Evolutionary conservation across 371 early-diverging fungal species (phyloP).

Genomic region (Umbelopsis sp.): DNA sequence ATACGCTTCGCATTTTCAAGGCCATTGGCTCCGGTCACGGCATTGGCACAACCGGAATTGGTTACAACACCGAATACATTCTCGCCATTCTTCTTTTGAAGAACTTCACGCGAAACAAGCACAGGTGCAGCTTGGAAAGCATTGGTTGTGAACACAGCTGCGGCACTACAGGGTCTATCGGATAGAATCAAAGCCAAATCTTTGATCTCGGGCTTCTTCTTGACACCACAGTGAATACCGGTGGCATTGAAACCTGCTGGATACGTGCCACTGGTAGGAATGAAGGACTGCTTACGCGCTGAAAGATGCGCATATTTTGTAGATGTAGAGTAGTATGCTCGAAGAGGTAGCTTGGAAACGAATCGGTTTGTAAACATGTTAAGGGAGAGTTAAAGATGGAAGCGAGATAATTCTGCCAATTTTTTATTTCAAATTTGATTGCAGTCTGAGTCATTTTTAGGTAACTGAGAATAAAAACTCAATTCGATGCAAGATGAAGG

Average conservation of each 20-base stretch:
- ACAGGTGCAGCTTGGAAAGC: slow-evolving; percentile 94
- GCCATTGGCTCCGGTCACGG: slow-evolving; percentile 91
- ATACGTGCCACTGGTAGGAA: slow-evolving; percentile 60
- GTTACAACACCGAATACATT: slow-evolving; percentile 73
- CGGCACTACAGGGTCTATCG: slow-evolving; percentile 73
- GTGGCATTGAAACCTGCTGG: slow-evolving; percentile 86
- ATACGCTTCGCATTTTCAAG: slow-evolving; percentile 78
- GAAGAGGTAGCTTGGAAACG: not conserved
- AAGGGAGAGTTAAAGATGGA: not conserved
- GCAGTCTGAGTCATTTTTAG: slow-evolving; percentile 5
- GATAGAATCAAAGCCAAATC: slow-evolving; percentile 88
- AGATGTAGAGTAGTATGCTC: slow-evolving; percentile 20
- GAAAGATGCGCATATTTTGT: slow-evolving; percentile 36
- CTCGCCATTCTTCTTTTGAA: slow-evolving; percentile 53
- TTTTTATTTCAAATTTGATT: not conserved
- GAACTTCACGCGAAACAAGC: slow-evolving; percentile 65
- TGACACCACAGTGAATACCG: slow-evolving; percentile 78
- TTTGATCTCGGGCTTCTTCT: slow-evolving; percentile 70
- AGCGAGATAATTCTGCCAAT: not conserved
- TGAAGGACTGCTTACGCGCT: slow-evolving; percentile 47
- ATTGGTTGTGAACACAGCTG: slow-evolving; percentile 93
- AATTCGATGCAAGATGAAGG: no score
- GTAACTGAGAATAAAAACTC: slow-evolving; percentile 5
- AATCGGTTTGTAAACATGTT: not conserved
- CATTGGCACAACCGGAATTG: slow-evolving; percentile 96